phyloP scores from a whole-genome alignment of 164 flowering plant species.

The Magnolia sinica region DNA sequence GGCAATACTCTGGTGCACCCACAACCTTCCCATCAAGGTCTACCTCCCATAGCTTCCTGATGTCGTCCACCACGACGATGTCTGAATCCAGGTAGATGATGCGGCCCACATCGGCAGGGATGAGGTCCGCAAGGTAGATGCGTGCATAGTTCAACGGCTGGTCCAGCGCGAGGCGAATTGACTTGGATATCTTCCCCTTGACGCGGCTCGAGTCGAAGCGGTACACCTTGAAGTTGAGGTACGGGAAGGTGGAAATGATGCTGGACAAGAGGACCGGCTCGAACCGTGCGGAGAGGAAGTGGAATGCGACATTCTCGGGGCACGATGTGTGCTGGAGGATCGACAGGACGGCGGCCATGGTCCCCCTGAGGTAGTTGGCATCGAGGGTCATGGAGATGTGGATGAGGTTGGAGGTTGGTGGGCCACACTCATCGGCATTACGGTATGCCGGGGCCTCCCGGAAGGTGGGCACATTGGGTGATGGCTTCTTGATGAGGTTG shows the following conservation, averaged over 20 bases:
- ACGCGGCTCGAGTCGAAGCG: slow-evolving; percentile 43
- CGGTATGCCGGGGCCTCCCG: slow-evolving; percentile 70
- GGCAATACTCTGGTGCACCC: slow-evolving; percentile 76
- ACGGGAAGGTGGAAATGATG: slow-evolving; percentile 61
- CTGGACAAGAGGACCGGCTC: slow-evolving; percentile 30
- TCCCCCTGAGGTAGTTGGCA: slow-evolving; percentile 60
- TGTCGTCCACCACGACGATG: slow-evolving; percentile 60
- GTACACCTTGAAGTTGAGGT: slow-evolving; percentile 49
- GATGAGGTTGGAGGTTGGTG: slow-evolving; percentile 18
- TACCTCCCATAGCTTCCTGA: slow-evolving; percentile 47
- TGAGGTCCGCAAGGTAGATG: slow-evolving; percentile 49
- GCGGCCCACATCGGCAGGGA: slow-evolving; percentile 43
- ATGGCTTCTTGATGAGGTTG: slow-evolving; percentile 15
- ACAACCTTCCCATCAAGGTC: slow-evolving; percentile 48
- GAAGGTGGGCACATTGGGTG: slow-evolving; percentile 35
- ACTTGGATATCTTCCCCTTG: slow-evolving; percentile 51
- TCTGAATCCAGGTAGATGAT: slow-evolving; percentile 67
- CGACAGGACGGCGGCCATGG: slow-evolving; percentile 64
- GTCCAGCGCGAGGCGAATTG: slow-evolving; percentile 61
- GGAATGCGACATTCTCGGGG: slow-evolving; percentile 61
- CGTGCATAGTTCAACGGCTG: slow-evolving; percentile 74
- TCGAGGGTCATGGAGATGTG: slow-evolving; percentile 75
- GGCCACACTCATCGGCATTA: slow-evolving; percentile 44
- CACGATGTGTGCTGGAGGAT: slow-evolving; percentile 66
- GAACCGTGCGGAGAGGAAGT: slow-evolving; percentile 40